phyloP scores from a whole-genome alignment of 1,284 basidiomycete species.

The Sanghuangporus sanghuang region DNA sequence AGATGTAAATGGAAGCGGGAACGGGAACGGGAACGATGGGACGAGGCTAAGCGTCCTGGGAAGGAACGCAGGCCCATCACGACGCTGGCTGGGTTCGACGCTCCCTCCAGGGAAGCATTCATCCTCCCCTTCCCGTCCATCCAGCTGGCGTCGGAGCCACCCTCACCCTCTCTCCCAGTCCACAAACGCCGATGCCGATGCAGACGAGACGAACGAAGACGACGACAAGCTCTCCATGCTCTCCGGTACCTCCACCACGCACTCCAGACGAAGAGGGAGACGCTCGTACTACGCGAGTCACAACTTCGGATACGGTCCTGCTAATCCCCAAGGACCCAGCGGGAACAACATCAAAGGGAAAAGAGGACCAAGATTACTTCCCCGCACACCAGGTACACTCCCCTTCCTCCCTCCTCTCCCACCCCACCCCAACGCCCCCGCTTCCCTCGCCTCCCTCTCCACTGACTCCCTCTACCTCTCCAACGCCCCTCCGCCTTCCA shows the following conservation, averaged over 20 bases:
- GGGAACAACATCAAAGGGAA: background rate
- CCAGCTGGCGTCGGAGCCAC: conserved; percentile 5
- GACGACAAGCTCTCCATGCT: conserved; percentile 12
- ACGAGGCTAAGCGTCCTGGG: background rate
- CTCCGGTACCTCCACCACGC: background rate
- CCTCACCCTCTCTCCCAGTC: background rate
- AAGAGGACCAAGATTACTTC: background rate
- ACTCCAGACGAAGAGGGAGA: background rate
- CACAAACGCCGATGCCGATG: background rate
- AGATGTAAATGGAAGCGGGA: background rate
- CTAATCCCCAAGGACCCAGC: background rate
- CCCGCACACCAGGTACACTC: background rate
- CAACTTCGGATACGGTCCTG: background rate
- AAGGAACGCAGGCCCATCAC: background rate
- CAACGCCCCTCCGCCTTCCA: background rate
- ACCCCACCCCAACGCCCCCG: background rate
- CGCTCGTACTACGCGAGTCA: background rate
- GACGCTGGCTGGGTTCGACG: background rate
- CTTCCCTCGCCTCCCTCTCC: background rate
- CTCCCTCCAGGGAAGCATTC: background rate
- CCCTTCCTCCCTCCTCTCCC: background rate
- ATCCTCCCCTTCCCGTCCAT: conserved; percentile 8
- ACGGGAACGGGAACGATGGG: background rate
- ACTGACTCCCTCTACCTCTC: background rate
- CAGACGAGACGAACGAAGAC: background rate